phyloP scores from a whole-genome alignment of 495 filamentous ascomycete genomes.

The Zalerion maritima region DNA sequence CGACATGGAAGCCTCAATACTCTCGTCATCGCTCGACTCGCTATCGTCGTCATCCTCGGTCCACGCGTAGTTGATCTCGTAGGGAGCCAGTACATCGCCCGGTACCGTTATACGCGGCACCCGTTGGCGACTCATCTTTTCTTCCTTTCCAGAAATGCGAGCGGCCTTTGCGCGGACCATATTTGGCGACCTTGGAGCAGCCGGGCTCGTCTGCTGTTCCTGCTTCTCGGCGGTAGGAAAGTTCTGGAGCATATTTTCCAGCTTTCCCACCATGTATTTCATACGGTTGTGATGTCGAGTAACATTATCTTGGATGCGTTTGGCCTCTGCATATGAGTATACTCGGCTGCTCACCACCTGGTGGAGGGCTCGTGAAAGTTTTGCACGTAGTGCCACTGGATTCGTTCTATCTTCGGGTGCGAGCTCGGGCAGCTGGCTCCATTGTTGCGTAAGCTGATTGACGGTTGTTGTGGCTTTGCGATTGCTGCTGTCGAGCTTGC shows the following conservation, averaged over 20 bases:
- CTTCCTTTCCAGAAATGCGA: slow-evolving; percentile 41
- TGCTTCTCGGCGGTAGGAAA: slow-evolving; percentile 35
- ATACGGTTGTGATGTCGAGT: slow-evolving; percentile 66
- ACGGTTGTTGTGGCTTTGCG: slow-evolving; percentile 47
- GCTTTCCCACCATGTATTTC: slow-evolving; percentile 63
- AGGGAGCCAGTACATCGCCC: slow-evolving; percentile 43
- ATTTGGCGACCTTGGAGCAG: slow-evolving; percentile 35
- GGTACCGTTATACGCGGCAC: slow-evolving; percentile 39
- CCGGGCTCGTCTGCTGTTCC: slow-evolving; percentile 38
- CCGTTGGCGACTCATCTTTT: slow-evolving; percentile 23
- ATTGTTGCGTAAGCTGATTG: slow-evolving; percentile 57
- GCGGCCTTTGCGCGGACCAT: slow-evolving; percentile 45
- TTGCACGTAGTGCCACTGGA: slow-evolving; percentile 46
- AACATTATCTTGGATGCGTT: slow-evolving; percentile 60
- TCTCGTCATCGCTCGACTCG: slow-evolving; percentile 20
- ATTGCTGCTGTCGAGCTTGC: slow-evolving; percentile 64
- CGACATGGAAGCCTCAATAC: slow-evolving; percentile 14
- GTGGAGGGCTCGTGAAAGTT: slow-evolving; percentile 61
- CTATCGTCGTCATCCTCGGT: slow-evolving; percentile 30
- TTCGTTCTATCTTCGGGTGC: slow-evolving; percentile 31
- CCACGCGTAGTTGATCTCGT: slow-evolving; percentile 37
- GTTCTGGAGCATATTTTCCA: slow-evolving; percentile 54
- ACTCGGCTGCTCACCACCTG: slow-evolving; percentile 62
- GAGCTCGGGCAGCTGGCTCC: slow-evolving; percentile 53
- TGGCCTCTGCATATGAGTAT: slow-evolving; percentile 68